Evolutionary conservation across 2,329 filamentous ascomycete genomes (phyloP), one percentile per base, ranked within the genome.

Genomic region (Pyrenochaeta sp.): DNA sequence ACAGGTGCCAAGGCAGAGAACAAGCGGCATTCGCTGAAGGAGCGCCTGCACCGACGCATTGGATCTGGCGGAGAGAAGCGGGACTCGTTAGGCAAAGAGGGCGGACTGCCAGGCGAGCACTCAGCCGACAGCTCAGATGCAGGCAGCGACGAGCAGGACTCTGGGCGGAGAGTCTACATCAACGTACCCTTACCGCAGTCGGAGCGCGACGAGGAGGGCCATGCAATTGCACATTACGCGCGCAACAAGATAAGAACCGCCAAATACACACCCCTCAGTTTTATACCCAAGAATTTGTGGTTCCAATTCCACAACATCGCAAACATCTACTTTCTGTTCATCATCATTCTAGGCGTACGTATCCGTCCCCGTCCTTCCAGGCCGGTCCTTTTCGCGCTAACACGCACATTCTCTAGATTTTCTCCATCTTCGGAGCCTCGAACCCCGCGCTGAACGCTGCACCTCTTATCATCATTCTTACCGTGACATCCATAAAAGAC

Each of bases 241-340:
- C 86, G 94, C 66, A 99, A 99, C 83, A 99, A 99, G 84, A 97
- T 99, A 77, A 87, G 96, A 68, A 99, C 95, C 2, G 92, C 95
- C 58, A 99, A 98, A 80, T 99, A 99, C 78, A 99, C 95, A 7
- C 90, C 96, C 8, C 79, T 99, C 63, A 96, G 91, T 59, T 99
- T 99, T 79, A 79, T 99, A 28, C 95, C 95, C 13, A 98, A 98
- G 82, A 98, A 99, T 79, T 76, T 99, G 73, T 99, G 90, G 88
- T 92, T 96, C 65, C 96, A 99, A 79, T 98, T 99, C 75, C 94
- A 99, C 80, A 98, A 98, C 74, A 90, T 99, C 72, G 95, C 95
- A 74, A 99, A 99, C 78, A 90, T 98, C 52, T 99, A 98, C 81
- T 99, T 99, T 85, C 84, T 98, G 68, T 97, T 98, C 80, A 86